Base-by-base conservation (phyloP, 2,329 filamentous ascomycete species). In the Akanthomyces muscarius region DNA sequence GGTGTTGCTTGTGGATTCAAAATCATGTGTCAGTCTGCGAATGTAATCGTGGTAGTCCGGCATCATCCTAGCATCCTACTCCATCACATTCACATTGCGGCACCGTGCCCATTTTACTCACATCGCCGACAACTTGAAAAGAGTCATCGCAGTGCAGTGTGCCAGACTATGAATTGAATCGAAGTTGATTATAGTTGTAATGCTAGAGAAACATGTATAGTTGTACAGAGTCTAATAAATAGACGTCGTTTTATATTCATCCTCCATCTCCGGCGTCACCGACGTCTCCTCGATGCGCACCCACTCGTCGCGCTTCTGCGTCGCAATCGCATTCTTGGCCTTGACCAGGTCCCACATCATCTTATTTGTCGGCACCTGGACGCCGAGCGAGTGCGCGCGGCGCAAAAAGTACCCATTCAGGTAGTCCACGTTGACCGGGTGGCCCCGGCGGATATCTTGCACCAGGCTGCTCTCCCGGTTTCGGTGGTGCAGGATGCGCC, bases 361-460 rank as follows among this genome's bases (percentile, higher is more conserved):
- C 69, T 88, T 87, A 71, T 96, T 95, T 65, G 88, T 80, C 13
- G 86, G 84, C 69, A 87, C 87, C 57, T 84, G 79, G n/a, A 97
- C 79, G 1, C 91, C 90, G 65, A 93, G 70, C 71, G 90, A 84
- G 68, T 85, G 82, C 0, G 90, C 95, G 47, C 89, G 83, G 57
- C 80, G 82, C 38, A 96, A 81, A 64, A 99, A 89, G 77, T 94
- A 99, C 0, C 93, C 94, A 72, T 96, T 97, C 68, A 94, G 84
- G 70, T 89, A 96, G 52, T 93, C 86, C 47, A 97, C 84, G 69
- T 97, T 92, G 0, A 91, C 92, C 63, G 80, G 76, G 65, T 78
- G 77, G 1, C 90, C 89, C 1, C 76, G 73, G 13, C 84, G 77
- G 14, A 93, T 78, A 69, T 89, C 86, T 60, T 83, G 81, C 6